Base-by-base conservation (phyloP, 163 green algal genomes). In the Coccomyxa subellipsoidea region DNA sequence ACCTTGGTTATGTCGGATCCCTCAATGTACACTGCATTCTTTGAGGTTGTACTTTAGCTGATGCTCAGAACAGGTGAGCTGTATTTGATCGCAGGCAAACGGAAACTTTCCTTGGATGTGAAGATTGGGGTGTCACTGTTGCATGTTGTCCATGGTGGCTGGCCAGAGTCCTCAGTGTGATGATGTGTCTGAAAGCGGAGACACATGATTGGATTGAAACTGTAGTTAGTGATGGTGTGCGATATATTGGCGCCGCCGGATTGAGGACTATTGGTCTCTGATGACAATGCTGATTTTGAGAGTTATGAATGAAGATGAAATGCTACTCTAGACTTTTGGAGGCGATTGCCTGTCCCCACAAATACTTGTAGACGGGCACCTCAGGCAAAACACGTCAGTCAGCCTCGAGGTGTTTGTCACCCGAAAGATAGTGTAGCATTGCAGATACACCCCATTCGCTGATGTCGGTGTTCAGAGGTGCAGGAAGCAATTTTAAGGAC, bases 11-110 rank as follows among this genome's bases (percentile, higher is more conserved):
- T 23, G n/a, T 8, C 27, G n/a, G 27, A 32, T 36, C 66, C 66
- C 66, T 73, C 66, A 73, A 36, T 73, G 66, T 73, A 73, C 66
- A 73, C 66, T 73, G 66, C 66, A 73, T 73, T 73, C 66, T 36
- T 73, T 18, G 66, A 73, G 66, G 66, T 73, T 32, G n/a, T 34
- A 36, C 29, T 73, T 73, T 73, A 73, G 66, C 47, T 27, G 47
- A 59, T 59, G 47, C 47, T 59, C 47, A 59, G 47, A 59, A 59
- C 21, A 1, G 47, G 47, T 59, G 47, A 59, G 47, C 47, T 59
- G 47, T 59, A 59, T 59, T 59, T 59, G 47, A 59, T 59, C 23
- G 47, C 47, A 1, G 47, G 23, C 23, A 18, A 59, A 59, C 47
- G 47, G 47, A 59, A 59, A 12, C 23, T 59, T 59, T 12, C 47